phyloP scores from a whole-genome alignment of 805 yeast species.

The Candida easanensis region DNA sequence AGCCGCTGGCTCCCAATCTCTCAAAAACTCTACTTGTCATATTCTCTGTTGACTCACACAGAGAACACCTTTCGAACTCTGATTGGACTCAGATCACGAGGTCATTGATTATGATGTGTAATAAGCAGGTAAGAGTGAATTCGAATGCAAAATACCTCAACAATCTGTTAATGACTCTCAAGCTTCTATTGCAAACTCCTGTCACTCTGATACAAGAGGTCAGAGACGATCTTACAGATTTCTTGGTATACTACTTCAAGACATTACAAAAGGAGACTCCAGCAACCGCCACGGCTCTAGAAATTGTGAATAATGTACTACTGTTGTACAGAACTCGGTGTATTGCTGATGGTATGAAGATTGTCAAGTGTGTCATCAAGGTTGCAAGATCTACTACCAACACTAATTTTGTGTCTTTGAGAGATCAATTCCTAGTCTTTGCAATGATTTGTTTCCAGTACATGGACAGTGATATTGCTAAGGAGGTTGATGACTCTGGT shows the following conservation, averaged over 20 bases:
- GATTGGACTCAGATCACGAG: constrained; percentile 16
- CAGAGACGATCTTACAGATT: constrained; percentile 17
- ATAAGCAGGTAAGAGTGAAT: constrained; percentile 6
- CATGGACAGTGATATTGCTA: constrained; percentile 28
- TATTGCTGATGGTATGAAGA: constrained; percentile 33
- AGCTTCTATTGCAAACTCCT: constrained; percentile 25
- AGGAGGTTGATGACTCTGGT: constrained; percentile 23
- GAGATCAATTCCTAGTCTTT: constrained; percentile 44
- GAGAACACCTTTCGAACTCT: constrained; percentile 18
- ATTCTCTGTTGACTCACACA: constrained; percentile 18
- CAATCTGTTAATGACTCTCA: constrained; percentile 28
- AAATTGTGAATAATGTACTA: constrained; percentile 45
- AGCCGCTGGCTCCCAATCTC: constrained; percentile 32
- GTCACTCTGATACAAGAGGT: constrained; percentile 23
- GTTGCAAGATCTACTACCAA: constrained; percentile 34
- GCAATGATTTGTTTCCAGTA: constrained; percentile 42
- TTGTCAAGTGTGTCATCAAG: constrained; percentile 39
- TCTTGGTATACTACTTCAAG: constrained; percentile 24
- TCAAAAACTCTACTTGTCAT: constrained; percentile 29
- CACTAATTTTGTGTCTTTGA: constrained; percentile 41
- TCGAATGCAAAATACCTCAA: constrained; percentile 27
- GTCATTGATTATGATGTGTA: constrained; percentile 12
- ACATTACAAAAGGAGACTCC: constrained; percentile 27
- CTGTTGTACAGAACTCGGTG: constrained; percentile 41
- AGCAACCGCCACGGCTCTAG: constrained; percentile 34